Percentiles rank a stretch among this genome's conserved stretches.
phyloP scores from a whole-genome alignment of 2,329 filamentous ascomycete species.

The Monilinia fructicola region DNA sequence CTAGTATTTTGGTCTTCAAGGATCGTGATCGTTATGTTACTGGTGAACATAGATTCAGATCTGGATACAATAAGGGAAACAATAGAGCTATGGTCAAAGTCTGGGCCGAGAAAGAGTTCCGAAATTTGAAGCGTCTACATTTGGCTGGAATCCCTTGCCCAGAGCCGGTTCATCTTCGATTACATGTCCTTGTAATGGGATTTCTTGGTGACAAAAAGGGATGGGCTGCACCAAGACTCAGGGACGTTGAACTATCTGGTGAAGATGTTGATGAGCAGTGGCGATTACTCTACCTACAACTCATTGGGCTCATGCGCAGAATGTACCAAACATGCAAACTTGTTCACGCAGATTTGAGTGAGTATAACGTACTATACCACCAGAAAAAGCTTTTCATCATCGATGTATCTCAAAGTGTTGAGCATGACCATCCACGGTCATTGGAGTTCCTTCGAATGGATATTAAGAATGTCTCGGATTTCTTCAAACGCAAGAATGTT shows the following conservation, averaged over 20 bases:
- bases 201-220: constrained; percentile 88
- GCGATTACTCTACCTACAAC: constrained; percentile 75
- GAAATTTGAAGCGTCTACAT: constrained; percentile 84
- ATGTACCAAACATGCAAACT: constrained; percentile 91
- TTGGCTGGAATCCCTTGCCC: constrained; percentile 85
- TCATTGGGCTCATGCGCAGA: constrained; percentile 84
- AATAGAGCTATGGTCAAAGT: constrained; percentile 97
- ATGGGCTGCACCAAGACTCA: constrained; percentile 81
- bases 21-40: constrained; percentile 94
- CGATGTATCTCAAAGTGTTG: constrained; percentile 95
- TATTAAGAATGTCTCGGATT: constrained; percentile 94
- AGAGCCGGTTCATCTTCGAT: constrained; percentile 81
- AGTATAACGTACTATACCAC: constrained; percentile 97
- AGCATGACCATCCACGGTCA: constrained; percentile 90
- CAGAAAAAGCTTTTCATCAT: constrained; percentile 84
- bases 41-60: constrained; percentile 88
- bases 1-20: constrained; percentile 95
- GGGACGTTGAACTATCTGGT: constrained; percentile 74
- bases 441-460: constrained; percentile 97
- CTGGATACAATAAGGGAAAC: constrained; percentile 90
- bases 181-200: constrained; percentile 94
- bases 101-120: constrained; percentile 98
- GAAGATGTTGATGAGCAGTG: constrained; percentile 71
- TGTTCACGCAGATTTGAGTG: constrained; percentile 93
- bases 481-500: constrained; percentile 84